Percentiles rank a stretch among this genome's conserved stretches.
These are phyloP conservation scores for Hemisphaericaspora lyxosophila DNA, from an alignment of 1,139 yeast species.

Conservation along the genomic window DNA sequence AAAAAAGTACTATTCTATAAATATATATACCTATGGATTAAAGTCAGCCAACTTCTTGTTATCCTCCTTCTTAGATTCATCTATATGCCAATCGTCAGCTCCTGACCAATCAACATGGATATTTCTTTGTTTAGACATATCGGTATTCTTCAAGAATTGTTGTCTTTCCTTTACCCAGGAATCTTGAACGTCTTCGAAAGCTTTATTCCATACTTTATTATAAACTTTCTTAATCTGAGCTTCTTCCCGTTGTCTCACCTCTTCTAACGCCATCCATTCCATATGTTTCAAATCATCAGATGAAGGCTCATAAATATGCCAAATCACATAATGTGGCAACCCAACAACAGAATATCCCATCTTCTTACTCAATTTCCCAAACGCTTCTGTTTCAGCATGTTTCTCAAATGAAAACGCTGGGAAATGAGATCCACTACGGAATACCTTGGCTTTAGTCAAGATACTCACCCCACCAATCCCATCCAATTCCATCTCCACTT, in stretches of 20 bases:
- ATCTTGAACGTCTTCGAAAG: slow-evolving; percentile 69
- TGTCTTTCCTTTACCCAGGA: slow-evolving; percentile 70
- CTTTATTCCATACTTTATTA: slow-evolving; percentile 73
- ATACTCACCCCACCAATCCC: slow-evolving; percentile 93
- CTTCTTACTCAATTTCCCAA: slow-evolving; percentile 78
- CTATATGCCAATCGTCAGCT: slow-evolving; percentile 47
- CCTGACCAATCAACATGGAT: slow-evolving; percentile 71
- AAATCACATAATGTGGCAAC: slow-evolving; percentile 83
- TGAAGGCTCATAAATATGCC: slow-evolving; percentile 92
- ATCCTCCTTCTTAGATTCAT: slow-evolving; percentile 24
- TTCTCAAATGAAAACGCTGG: slow-evolving; percentile 89
- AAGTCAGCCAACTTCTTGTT: slow-evolving; percentile 46
- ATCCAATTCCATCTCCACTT: slow-evolving; percentile 82
- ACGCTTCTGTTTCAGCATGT: slow-evolving; percentile 93
- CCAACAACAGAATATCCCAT: slow-evolving; percentile 86
- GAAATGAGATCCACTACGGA: slow-evolving; percentile 79
- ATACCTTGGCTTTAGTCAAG: slow-evolving; percentile 74
- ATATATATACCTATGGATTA: slow-evolving; percentile 38
- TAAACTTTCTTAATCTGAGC: slow-evolving; percentile 65
- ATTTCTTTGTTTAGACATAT: slow-evolving; percentile 48
- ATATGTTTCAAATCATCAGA: slow-evolving; percentile 84
- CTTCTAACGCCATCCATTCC: slow-evolving; percentile 97
- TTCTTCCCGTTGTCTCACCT: slow-evolving; percentile 69
- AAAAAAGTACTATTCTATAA: too few species aligned
- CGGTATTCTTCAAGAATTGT: slow-evolving; percentile 71